These are phyloP conservation scores for Chalaropsis thielavioides DNA, from an alignment of 2,329 filamentous ascomycete species.

Conservation along the genomic window DNA sequence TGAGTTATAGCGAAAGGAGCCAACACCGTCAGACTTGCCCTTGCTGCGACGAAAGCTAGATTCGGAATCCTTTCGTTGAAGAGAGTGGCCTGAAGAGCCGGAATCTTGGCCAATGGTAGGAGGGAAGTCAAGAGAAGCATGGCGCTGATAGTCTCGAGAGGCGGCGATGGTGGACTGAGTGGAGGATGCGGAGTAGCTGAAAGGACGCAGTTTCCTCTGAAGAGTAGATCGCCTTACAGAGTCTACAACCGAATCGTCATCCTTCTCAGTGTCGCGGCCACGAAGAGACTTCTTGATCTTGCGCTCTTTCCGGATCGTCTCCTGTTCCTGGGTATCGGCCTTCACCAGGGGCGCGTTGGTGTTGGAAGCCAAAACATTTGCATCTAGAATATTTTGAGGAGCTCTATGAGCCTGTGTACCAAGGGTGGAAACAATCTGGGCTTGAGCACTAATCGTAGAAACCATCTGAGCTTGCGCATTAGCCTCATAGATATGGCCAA, in stretches of 20 bases:
- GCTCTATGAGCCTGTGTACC: background rate
- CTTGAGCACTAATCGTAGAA: constrained; percentile 6
- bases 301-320: background rate
- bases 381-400: background rate
- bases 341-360: background rate
- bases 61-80: constrained; percentile 15
- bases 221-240: constrained; percentile 3
- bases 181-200: constrained; percentile 10
- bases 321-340: background rate
- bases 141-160: background rate
- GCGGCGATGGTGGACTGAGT: background rate
- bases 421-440: constrained; percentile 7
- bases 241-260: background rate
- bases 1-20: constrained; percentile 15
- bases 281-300: constrained; percentile 3
- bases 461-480: constrained; percentile 11
- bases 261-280: constrained; percentile 4
- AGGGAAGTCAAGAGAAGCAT: background rate
- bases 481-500: constrained; percentile 14
- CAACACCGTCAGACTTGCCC: background rate
- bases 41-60: constrained; percentile 16
- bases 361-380: background rate
- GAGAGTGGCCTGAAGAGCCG: background rate
- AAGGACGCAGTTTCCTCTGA: constrained; percentile 13
- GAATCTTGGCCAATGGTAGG: background rate